A percentile compares a stretch with the other conserved stretches of the same genome.
These are phyloP conservation scores for Balakata baccata DNA, from an alignment of 345 rosid species.

Conservation along the genomic window DNA sequence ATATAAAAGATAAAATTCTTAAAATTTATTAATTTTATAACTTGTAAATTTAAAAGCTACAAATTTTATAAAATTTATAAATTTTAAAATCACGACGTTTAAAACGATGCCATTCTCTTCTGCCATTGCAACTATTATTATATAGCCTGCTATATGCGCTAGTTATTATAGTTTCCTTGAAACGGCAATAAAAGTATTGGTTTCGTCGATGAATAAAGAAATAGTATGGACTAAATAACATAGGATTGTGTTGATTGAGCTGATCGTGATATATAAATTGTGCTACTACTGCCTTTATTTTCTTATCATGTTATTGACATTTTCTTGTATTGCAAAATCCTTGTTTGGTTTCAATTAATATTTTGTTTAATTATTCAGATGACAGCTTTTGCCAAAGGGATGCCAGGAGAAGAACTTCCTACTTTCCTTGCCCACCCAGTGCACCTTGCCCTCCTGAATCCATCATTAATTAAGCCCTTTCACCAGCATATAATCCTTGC, in stretches of 20 bases:
- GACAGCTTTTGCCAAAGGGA: slow-evolving; percentile 51
- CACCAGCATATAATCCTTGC: slow-evolving; percentile 33
- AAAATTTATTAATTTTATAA: too few species aligned
- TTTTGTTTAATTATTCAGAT: slow-evolving; percentile 35
- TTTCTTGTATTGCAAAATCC: not conserved
- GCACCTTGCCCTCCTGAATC: slow-evolving; percentile 45
- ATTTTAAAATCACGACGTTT: too few species aligned
- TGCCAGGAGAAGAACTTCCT: slow-evolving; percentile 73
- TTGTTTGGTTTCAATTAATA: not conserved
- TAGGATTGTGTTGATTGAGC: too few species aligned
- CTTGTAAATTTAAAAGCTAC: too few species aligned
- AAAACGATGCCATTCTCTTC: too few species aligned
- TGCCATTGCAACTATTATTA: slow-evolving; percentile 1
- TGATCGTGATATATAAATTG: not conserved
- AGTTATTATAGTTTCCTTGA: too few species aligned
- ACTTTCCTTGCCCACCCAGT: slow-evolving; percentile 68
- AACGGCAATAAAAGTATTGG: too few species aligned
- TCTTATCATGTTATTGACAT: not conserved
- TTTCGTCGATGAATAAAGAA: too few species aligned
- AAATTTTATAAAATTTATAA: too few species aligned
- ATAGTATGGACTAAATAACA: too few species aligned
- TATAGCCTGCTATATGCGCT: too few species aligned
- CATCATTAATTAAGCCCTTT: slow-evolving; percentile 28
- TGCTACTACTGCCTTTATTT: not conserved
- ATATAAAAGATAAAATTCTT: too few species aligned